Evolutionary conservation across 2,329 filamentous ascomycete genomes (phyloP).

Genomic region (Aspergillus sclerotialis): DNA sequence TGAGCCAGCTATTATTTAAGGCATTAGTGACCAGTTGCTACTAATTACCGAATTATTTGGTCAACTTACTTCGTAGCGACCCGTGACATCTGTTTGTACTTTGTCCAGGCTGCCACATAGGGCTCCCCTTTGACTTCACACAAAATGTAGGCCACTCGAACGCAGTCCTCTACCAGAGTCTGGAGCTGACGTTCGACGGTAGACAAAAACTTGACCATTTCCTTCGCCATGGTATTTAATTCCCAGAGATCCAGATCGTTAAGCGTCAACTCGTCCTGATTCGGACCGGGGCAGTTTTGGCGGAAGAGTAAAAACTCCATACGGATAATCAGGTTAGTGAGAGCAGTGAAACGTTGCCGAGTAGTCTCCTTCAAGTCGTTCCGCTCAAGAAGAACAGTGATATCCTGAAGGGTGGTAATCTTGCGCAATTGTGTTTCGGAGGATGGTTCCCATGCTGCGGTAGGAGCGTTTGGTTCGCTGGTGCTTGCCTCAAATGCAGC

Average conservation of each 20-base stretch:
- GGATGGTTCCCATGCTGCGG: neutral
- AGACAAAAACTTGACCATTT: conserved; percentile 10
- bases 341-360: conserved; percentile 11
- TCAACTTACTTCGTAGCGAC: conserved; percentile 16
- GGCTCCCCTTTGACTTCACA: conserved; percentile 4
- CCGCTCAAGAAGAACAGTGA: conserved; percentile 10
- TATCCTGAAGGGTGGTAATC: conserved; percentile 7
- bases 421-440: conserved; percentile 2
- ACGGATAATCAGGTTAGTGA: conserved; percentile 15
- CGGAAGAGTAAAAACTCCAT: conserved; percentile 18
- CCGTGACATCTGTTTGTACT: conserved; percentile 11
- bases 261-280: conserved; percentile 5
- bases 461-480: neutral
- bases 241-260: conserved; percentile 6
- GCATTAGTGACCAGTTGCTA: neutral
- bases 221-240: conserved; percentile 4
- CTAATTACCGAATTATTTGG: no score
- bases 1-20: conserved; percentile 11
- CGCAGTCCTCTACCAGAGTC: conserved; percentile 5
- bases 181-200: conserved; percentile 10
- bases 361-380: conserved; percentile 7
- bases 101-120: conserved; percentile 2
- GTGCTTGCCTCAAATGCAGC: conserved; percentile 1
- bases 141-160: conserved; percentile 7
- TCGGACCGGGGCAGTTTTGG: conserved; percentile 1